phyloP scores from a whole-genome alignment of 139 green algal genomes.

The Chlamydomonas sphaeroides region DNA sequence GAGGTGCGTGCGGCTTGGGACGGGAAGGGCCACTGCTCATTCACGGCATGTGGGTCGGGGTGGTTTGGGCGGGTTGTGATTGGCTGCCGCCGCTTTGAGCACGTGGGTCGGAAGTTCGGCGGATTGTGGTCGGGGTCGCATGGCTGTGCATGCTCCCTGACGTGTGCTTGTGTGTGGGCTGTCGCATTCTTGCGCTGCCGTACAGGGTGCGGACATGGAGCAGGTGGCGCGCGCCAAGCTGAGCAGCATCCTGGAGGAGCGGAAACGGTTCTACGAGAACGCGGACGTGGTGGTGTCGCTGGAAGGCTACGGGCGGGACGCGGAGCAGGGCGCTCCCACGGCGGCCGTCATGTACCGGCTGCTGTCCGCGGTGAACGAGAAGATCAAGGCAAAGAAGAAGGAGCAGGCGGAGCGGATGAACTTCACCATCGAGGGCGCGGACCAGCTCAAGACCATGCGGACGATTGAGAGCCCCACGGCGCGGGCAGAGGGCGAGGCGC shows the following conservation, averaged over 20 bases:
- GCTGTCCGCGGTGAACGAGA: constrained; percentile 51
- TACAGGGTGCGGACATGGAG: not conserved
- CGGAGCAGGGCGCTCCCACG: constrained; percentile 55
- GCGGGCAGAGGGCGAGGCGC: too few species aligned
- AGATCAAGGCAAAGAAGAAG: constrained; percentile 55
- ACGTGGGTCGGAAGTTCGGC: too few species aligned
- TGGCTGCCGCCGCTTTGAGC: too few species aligned
- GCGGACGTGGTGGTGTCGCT: constrained; percentile 77
- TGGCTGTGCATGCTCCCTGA: too few species aligned
- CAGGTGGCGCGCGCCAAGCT: constrained; percentile 52
- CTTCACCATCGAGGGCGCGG: constrained; percentile 58
- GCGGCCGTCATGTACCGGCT: constrained; percentile 52
- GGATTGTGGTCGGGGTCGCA: too few species aligned
- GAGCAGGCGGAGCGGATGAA: constrained; percentile 56
- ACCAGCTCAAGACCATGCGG: constrained; percentile 43
- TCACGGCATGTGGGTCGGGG: not conserved
- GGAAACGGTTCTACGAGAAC: constrained; percentile 71
- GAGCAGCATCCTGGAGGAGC: constrained; percentile 64
- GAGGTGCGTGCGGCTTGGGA: not conserved
- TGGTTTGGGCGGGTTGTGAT: too few species aligned
- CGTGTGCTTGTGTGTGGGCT: too few species aligned
- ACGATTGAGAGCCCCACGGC: constrained; percentile 34
- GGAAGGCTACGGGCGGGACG: constrained; percentile 60
- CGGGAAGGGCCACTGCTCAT: not conserved
- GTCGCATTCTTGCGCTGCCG: too few species aligned